These are phyloP conservation scores for Calonectria pseudoreteaudii DNA, from an alignment of 2,329 filamentous ascomycete species.

Conservation along the genomic window DNA sequence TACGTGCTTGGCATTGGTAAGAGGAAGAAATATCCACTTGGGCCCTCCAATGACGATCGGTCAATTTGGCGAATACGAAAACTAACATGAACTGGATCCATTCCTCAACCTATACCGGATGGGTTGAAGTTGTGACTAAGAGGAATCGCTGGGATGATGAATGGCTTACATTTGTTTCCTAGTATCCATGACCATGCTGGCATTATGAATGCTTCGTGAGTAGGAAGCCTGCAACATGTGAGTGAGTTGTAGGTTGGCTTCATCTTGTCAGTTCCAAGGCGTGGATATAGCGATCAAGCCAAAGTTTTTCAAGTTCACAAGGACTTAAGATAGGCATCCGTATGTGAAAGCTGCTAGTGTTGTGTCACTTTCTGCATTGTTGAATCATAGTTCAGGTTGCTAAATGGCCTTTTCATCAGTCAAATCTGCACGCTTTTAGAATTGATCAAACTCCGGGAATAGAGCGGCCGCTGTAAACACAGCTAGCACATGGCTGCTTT, in stretches of 20 bases:
- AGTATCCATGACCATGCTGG: neutral
- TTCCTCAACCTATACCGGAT: neutral
- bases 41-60: neutral
- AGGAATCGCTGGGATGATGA: neutral
- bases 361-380: neutral
- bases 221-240: neutral
- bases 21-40: neutral
- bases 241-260: neutral
- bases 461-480: neutral
- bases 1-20: conserved; percentile 12
- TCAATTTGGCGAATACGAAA: neutral
- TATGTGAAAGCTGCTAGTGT: neutral
- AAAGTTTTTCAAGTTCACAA: neutral
- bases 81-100: neutral
- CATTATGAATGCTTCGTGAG: neutral
- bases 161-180: neutral
- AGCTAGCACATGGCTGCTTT: neutral
- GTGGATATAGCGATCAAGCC: neutral
- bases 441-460: neutral
- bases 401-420: neutral
- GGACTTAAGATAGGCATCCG: neutral
- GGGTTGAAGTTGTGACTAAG: neutral
- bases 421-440: neutral
- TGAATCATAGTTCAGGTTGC: neutral
- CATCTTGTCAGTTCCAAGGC: neutral